Evolutionary conservation across 805 yeast genomes (phyloP).

Genomic region (Saturnispora quitensis): DNA sequence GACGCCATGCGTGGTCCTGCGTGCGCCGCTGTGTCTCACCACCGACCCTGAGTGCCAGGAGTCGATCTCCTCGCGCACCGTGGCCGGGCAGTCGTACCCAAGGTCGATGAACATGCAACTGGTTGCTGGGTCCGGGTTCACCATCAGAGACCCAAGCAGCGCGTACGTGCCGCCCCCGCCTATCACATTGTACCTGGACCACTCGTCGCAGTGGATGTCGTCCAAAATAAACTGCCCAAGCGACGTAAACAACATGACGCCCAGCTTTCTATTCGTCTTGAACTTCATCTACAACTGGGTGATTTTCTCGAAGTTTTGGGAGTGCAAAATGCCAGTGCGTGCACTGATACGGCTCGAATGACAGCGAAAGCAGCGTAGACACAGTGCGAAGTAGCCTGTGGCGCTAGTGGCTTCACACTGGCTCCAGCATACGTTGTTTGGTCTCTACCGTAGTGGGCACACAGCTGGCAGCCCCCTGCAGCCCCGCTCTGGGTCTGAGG

Average conservation of each 20-base stretch:
- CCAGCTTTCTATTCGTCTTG: neutral
- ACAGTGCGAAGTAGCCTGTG: too few species aligned
- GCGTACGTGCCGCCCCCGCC: neutral
- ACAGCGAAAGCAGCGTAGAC: too few species aligned
- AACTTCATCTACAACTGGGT: too few species aligned
- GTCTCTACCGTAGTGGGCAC: too few species aligned
- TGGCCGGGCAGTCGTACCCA: neutral
- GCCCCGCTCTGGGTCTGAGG: too few species aligned
- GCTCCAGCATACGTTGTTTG: too few species aligned
- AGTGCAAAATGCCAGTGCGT: too few species aligned
- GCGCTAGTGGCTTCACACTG: too few species aligned
- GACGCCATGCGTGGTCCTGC: neutral
- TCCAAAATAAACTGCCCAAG: neutral
- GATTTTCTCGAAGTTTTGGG: too few species aligned
- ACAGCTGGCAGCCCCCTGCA: too few species aligned
- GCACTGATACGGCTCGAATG: too few species aligned
- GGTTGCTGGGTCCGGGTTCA: neutral
- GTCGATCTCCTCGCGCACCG: neutral
- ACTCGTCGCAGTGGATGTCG: neutral
- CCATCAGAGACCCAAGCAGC: neutral
- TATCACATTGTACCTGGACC: neutral
- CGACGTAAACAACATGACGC: neutral
- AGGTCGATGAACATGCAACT: neutral
- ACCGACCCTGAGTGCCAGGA: neutral
- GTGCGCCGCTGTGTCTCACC: neutral